phyloP scores from a whole-genome alignment of 106 monocot species.

The Dendrobium catenatum region DNA sequence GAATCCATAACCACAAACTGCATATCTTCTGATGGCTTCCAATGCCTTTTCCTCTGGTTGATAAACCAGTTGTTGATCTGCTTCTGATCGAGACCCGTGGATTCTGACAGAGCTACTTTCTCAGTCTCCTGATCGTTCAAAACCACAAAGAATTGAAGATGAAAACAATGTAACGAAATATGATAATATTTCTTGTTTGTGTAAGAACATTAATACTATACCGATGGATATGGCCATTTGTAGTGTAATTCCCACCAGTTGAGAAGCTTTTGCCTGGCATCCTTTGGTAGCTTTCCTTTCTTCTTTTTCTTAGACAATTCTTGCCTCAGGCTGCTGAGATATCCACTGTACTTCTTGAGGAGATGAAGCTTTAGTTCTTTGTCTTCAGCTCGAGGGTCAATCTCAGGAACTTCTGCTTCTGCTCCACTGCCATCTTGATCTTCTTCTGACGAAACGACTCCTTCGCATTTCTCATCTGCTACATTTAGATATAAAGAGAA shows the following conservation, averaged over 20 bases:
- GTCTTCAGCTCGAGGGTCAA: constrained; percentile 54
- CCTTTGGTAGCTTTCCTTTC: constrained; percentile 71
- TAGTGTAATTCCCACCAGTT: constrained; percentile 77
- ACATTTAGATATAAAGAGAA: neutral
- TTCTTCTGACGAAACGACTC: constrained; percentile 41
- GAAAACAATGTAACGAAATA: neutral
- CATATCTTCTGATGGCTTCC: constrained; percentile 37
- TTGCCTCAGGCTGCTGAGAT: constrained; percentile 51
- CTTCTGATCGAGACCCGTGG: constrained; percentile 30
- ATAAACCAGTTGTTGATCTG: constrained; percentile 39
- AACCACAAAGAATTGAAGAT: neutral
- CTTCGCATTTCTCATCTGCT: constrained; percentile 30
- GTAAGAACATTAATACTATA: constrained; percentile 1
- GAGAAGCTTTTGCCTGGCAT: constrained; percentile 64
- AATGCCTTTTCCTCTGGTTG: constrained; percentile 33
- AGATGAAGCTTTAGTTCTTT: constrained; percentile 61
- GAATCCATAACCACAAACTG: constrained; percentile 25
- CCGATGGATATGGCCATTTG: constrained; percentile 81
- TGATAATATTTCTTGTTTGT: too few species aligned
- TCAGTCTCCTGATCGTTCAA: constrained; percentile 17
- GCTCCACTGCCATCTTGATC: constrained; percentile 38
- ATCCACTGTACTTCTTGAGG: constrained; percentile 63
- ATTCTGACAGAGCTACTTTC: constrained; percentile 27
- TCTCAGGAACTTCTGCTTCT: constrained; percentile 31
- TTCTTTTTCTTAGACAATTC: constrained; percentile 65